phyloP scores from a whole-genome alignment of 768 basidiomycete genomes.

The Amanita muscaria region DNA sequence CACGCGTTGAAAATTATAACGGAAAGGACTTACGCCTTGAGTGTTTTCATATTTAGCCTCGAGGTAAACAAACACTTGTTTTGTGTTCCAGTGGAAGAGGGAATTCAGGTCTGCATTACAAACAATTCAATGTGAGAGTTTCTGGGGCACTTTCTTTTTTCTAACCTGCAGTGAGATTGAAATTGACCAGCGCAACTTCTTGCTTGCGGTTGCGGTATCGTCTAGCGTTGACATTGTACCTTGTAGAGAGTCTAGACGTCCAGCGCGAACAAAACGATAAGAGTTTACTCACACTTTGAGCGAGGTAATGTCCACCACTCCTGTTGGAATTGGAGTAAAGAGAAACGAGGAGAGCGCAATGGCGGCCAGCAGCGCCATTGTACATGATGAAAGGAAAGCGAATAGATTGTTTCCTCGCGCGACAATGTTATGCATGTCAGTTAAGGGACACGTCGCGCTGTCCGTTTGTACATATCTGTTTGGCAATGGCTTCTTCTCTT shows the following conservation, averaged over 20 bases:
- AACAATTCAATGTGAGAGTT: not conserved
- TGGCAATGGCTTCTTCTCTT: slow-evolving; percentile 8
- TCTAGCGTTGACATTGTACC: slow-evolving; percentile 40
- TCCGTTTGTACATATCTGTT: no score
- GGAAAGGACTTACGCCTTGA: slow-evolving; percentile 48
- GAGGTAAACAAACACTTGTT: slow-evolving; percentile 84
- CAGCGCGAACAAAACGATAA: not conserved
- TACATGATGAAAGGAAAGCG: slow-evolving; percentile 63
- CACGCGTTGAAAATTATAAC: no score
- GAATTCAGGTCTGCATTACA: slow-evolving; percentile 57
- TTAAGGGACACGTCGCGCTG: slow-evolving; percentile 5
- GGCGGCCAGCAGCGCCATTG: slow-evolving; percentile 60
- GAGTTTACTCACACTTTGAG: slow-evolving; percentile 63
- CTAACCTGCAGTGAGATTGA: slow-evolving; percentile 75
- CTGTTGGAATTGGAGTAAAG: slow-evolving; percentile 49
- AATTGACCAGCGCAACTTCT: slow-evolving; percentile 73
- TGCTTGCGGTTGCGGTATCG: slow-evolving; percentile 54
- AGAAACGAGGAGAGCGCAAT: slow-evolving; percentile 70
- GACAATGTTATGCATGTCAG: slow-evolving; percentile 59
- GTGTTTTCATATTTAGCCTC: slow-evolving; percentile 74
- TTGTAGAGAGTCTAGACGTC: slow-evolving; percentile 15
- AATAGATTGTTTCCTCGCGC: slow-evolving; percentile 69
- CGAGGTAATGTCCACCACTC: slow-evolving; percentile 47
- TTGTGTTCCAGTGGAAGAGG: slow-evolving; percentile 95
- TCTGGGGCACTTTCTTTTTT: not conserved